phyloP scores from a whole-genome alignment of 345 rosid genomes.

The Theobroma cacao region DNA sequence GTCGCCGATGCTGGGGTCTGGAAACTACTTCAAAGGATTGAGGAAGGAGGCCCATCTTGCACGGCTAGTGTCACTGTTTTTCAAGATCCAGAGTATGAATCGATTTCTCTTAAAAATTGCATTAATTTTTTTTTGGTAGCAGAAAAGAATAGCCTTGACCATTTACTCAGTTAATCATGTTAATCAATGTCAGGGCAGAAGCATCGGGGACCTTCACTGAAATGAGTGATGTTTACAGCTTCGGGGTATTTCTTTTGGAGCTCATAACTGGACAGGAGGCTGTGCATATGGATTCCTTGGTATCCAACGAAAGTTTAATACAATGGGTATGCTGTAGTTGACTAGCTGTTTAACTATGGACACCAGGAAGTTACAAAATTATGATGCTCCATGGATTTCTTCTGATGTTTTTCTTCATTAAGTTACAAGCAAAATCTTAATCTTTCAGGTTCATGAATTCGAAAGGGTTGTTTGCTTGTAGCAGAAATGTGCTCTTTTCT shows the following conservation, averaged over 20 bases:
- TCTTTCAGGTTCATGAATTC: too few relatives aligned
- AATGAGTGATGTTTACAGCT: conserved; percentile 58
- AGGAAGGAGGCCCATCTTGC: conserved; percentile 47
- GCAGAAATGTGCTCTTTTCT: too few relatives aligned
- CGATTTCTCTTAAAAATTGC: conserved; percentile 4
- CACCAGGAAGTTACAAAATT: too few relatives aligned
- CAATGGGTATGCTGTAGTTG: conserved; percentile 36
- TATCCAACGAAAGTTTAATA: conserved; percentile 37
- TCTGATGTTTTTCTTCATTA: too few relatives aligned
- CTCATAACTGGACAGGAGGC: conserved; percentile 52
- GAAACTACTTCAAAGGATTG: conserved; percentile 35
- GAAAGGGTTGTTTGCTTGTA: too few relatives aligned
- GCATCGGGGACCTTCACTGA: conserved; percentile 36
- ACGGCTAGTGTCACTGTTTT: conserved; percentile 32
- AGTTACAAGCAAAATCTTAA: too few relatives aligned
- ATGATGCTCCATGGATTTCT: too few relatives aligned
- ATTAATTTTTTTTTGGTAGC: background rate
- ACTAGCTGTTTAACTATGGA: background rate
- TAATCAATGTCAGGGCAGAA: conserved; percentile 31
- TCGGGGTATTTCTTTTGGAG: conserved; percentile 67
- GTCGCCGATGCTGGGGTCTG: conserved; percentile 51
- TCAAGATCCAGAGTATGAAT: conserved; percentile 51
- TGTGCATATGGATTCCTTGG: conserved; percentile 16
- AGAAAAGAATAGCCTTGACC: background rate
- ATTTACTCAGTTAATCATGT: background rate